Evolutionary conservation across 169 alveolate species (phyloP).

Genomic region (Plasmodium inui): DNA sequence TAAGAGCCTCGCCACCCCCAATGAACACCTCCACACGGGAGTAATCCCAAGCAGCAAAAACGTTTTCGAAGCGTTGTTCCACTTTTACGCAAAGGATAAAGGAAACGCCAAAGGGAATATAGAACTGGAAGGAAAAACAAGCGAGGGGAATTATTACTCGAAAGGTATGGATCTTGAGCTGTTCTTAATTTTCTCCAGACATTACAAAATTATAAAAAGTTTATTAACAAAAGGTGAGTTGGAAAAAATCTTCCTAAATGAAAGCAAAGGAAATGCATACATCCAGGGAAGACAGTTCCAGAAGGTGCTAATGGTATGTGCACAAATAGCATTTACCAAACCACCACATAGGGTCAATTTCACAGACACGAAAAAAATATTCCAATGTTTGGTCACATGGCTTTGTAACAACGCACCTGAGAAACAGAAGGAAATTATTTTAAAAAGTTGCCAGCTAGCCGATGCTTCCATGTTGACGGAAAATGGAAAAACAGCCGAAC

Average conservation of each 20-base stretch:
- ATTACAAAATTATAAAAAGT: conserved; percentile 55
- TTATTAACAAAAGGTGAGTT: conserved; percentile 50
- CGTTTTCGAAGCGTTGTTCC: conserved; percentile 37
- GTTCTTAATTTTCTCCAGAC: conserved; percentile 40
- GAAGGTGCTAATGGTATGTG: conserved; percentile 54
- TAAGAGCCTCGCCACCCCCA: not conserved
- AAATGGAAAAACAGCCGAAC: conserved; percentile 6
- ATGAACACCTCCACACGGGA: not conserved
- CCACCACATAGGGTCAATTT: conserved; percentile 64
- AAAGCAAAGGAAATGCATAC: conserved; percentile 54
- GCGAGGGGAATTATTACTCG: not conserved
- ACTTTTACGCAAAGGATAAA: conserved; percentile 9
- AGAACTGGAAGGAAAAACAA: not conserved
- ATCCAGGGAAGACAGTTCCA: conserved; percentile 38
- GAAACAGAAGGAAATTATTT: conserved; percentile 13
- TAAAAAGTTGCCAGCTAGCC: not conserved
- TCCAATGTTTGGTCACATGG: conserved; percentile 17
- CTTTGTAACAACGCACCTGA: conserved; percentile 53
- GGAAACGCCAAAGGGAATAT: not conserved
- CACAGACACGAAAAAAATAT: conserved; percentile 58
- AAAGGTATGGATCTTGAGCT: conserved; percentile 54
- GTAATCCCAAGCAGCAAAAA: not conserved
- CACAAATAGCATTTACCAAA: conserved; percentile 62
- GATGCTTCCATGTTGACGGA: not conserved
- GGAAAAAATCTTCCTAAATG: conserved; percentile 64